phyloP scores from a whole-genome alignment of 768 basidiomycete genomes.

The Lactarius tabidus region DNA sequence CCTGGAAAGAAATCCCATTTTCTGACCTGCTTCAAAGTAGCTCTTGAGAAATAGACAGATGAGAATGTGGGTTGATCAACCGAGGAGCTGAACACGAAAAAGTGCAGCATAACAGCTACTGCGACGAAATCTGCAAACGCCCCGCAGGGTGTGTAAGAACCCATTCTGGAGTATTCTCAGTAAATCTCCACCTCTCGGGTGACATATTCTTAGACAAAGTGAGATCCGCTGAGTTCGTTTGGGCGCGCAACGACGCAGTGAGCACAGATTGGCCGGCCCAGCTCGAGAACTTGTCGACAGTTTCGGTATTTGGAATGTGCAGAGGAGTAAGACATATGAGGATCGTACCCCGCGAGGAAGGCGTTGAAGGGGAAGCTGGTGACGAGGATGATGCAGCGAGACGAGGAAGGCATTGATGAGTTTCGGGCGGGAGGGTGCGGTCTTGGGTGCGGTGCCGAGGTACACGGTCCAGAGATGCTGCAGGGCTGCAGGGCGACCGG shows the following conservation, averaged over 20 bases:
- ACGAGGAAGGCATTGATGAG: conserved; percentile 90
- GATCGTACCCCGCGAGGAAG: conserved; percentile 85
- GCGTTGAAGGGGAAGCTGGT: conserved; percentile 98
- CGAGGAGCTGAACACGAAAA: conserved; percentile 98
- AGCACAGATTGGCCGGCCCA: conserved; percentile 97
- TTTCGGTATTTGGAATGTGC: not conserved
- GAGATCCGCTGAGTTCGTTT: conserved; percentile 85
- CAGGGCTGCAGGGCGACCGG: conserved; percentile 44
- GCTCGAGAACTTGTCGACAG: conserved; percentile 70
- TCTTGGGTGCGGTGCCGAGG: too few relatives aligned
- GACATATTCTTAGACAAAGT: conserved; percentile 86
- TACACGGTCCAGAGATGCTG: conserved; percentile 80
- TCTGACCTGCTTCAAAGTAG: too few relatives aligned
- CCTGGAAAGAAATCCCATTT: too few relatives aligned
- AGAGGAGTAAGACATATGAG: not conserved
- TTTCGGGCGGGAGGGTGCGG: conserved; percentile 82
- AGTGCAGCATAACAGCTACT: conserved; percentile 91
- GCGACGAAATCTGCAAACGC: conserved; percentile 95
- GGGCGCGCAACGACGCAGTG: conserved; percentile 83
- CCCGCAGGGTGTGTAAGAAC: conserved; percentile 39
- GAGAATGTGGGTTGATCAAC: conserved; percentile 40
- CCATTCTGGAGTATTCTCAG: not conserved
- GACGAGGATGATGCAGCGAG: conserved; percentile 87
- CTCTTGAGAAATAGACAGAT: too few relatives aligned
- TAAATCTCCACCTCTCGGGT: conserved; percentile 69